Evolutionary conservation across 768 basidiomycete species (phyloP), one percentile per base, ranked within the genome.

Genomic region (Calocera viscosa): DNA sequence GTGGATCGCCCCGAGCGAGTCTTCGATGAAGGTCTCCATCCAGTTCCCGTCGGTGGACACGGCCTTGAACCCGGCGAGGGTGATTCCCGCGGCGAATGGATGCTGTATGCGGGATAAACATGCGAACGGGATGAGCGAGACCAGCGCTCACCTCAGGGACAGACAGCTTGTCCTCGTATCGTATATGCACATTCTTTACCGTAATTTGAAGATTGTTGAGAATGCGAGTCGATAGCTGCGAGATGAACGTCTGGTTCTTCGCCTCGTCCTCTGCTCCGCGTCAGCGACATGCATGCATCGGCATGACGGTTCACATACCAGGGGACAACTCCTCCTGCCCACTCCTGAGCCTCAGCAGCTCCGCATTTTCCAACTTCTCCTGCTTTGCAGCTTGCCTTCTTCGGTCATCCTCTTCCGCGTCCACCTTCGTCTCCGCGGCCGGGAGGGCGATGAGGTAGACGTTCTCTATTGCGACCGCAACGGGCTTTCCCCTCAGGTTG

Each of bases 161-260:
- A 71, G 92, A 96, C 71, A 93, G 75, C 64, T 87, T 88, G 78
- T 99, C 96, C 77, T 99, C 96, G 72, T 97, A 99, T 65, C 96
- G 88, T 53, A 98, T 77, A 75, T 99, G 96, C 49, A 99, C 91
- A 72, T 96, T 95, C 77, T 89, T 91, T 68, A 98, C 85, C 14
- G 92, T 94, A 28, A 98, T 85, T 78, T 99, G 96, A 28, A 98
- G 76, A 73, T 99, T 99, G 77, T 98, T 95, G 70, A 98, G 85
- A 67, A 98, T 83, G 74, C 95, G 96, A 49, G 88, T 83, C 47
- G 88, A 85, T 60, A 98, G 78, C 19, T 92, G 91, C 49, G 89
- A 82, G 72, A 90, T 79, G 68, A 95, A 83, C 8, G 90, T 88
- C 77, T 94, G 89, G n/a, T 88, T 85, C 73, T 91, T 86, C n/a